A percentile compares a stretch with the other conserved stretches of the same genome.
phyloP scores from a whole-genome alignment of 495 filamentous ascomycete species.

The Xanthoparmelia taractica region DNA sequence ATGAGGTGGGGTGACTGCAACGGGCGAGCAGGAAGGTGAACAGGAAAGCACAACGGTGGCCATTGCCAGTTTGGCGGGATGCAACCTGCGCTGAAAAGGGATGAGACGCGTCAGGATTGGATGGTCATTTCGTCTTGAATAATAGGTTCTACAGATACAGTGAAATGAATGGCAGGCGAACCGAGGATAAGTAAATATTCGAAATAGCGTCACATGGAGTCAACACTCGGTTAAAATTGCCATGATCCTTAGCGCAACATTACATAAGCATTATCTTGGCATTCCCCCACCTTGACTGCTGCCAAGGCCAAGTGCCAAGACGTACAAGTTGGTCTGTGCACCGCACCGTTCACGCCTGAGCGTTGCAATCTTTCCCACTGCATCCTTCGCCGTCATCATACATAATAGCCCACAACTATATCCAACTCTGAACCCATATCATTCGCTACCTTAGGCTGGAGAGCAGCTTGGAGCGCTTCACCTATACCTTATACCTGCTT shows the following conservation, averaged over 20 bases:
- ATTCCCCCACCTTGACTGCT: no score
- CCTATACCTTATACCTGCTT: no score
- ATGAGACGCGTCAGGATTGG: slow-evolving; percentile 8
- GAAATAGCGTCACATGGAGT: no score
- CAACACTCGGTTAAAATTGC: no score
- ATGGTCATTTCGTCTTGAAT: background rate
- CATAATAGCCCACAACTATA: background rate
- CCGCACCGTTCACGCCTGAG: background rate
- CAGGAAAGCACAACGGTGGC: slow-evolving; percentile 38
- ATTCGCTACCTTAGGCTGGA: slow-evolving; percentile 2
- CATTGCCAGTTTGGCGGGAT: slow-evolving; percentile 22
- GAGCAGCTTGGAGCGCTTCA: slow-evolving; percentile 6
- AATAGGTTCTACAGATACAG: background rate
- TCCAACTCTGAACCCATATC: background rate
- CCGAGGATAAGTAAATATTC: no score
- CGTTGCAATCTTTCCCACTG: background rate
- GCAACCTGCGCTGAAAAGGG: slow-evolving; percentile 12
- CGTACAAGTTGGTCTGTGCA: background rate
- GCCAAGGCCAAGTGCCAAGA: no score
- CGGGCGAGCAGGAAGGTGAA: slow-evolving; percentile 31
- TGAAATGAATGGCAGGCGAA: no score
- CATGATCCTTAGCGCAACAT: no score
- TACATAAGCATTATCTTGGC: no score
- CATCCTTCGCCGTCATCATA: background rate
- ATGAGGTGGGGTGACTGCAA: slow-evolving; percentile 18